Conservation (phyloP, 495 filamentous ascomycete species). For the Staphylotrichum longicolle region DNA sequence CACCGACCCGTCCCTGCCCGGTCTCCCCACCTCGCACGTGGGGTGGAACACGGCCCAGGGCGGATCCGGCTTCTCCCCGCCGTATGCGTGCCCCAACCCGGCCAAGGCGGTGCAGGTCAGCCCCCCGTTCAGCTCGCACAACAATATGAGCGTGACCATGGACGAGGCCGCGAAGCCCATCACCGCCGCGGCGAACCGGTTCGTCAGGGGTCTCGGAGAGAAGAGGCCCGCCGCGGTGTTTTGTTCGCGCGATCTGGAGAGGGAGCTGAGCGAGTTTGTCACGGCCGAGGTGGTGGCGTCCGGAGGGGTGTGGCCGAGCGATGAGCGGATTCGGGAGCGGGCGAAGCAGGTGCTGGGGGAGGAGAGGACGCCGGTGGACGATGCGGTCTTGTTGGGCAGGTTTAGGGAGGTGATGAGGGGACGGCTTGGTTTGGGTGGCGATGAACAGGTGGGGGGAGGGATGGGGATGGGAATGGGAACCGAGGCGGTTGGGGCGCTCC, state of each 20-base stretch:
- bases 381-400: conserved; percentile 45
- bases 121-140: background rate
- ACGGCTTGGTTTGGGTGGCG: conserved; percentile 15
- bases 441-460: background rate
- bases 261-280: conserved; percentile 44
- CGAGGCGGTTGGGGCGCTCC: background rate
- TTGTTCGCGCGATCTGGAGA: conserved; percentile 54
- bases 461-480: conserved; percentile 1
- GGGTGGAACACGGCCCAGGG: conserved; percentile 43
- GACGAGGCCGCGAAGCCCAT: conserved; percentile 37
- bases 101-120: conserved; percentile 23
- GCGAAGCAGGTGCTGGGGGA: conserved; percentile 46
- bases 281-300: conserved; percentile 27
- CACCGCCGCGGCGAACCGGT: conserved; percentile 42
- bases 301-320: conserved; percentile 35
- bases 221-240: conserved; percentile 47
- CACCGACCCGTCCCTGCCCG: conserved; percentile 42
- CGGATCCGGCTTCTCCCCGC: conserved; percentile 51
- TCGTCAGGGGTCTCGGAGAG: conserved; percentile 32
- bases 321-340: conserved; percentile 38
- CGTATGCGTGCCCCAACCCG: conserved; percentile 39
- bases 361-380: conserved; percentile 47
- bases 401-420: conserved; percentile 45
- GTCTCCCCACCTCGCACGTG: conserved; percentile 35
- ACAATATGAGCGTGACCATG: conserved; percentile 26